phyloP scores from a whole-genome alignment of 768 basidiomycete species.

The Amanita rubescens region DNA sequence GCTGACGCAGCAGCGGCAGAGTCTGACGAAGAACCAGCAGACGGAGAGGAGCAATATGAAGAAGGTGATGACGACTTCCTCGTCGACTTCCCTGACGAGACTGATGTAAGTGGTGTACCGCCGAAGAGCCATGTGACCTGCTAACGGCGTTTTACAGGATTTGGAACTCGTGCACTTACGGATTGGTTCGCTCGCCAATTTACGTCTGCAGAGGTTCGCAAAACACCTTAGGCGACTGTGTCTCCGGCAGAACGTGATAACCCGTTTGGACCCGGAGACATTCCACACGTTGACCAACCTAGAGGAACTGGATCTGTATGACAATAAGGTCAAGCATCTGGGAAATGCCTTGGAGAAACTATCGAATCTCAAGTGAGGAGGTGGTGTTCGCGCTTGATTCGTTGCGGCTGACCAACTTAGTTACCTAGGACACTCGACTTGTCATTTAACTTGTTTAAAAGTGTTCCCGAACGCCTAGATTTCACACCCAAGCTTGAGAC shows the following conservation, averaged over 20 bases:
- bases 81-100: slow-evolving; percentile 75
- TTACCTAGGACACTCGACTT: slow-evolving; percentile 70
- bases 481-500: slow-evolving; percentile 58
- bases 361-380: slow-evolving; percentile 46
- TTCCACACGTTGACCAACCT: slow-evolving; percentile 60
- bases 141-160: slow-evolving; percentile 45
- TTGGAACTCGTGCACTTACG: slow-evolving; percentile 80
- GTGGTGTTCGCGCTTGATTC: not conserved
- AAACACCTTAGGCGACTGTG: slow-evolving; percentile 64
- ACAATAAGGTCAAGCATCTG: slow-evolving; percentile 82
- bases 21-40: slow-evolving; percentile 38
- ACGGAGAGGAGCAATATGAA: slow-evolving; percentile 35
- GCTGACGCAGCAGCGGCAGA: slow-evolving; percentile 37
- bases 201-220: slow-evolving; percentile 73
- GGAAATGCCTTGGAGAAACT: slow-evolving; percentile 58
- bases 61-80: slow-evolving; percentile 63
- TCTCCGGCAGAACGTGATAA: slow-evolving; percentile 81
- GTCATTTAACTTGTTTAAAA: slow-evolving; percentile 86
- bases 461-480: slow-evolving; percentile 56
- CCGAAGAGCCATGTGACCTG: not conserved
- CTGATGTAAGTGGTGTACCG: slow-evolving; percentile 48
- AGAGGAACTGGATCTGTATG: slow-evolving; percentile 92
- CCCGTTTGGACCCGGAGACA: slow-evolving; percentile 61
- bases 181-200: slow-evolving; percentile 54
- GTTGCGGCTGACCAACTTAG: not conserved